A percentile compares a stretch with the other conserved stretches of the same genome.
Conservation (phyloP, 2,329 filamentous ascomycete genomes). For the Oidium heveae region DNA sequence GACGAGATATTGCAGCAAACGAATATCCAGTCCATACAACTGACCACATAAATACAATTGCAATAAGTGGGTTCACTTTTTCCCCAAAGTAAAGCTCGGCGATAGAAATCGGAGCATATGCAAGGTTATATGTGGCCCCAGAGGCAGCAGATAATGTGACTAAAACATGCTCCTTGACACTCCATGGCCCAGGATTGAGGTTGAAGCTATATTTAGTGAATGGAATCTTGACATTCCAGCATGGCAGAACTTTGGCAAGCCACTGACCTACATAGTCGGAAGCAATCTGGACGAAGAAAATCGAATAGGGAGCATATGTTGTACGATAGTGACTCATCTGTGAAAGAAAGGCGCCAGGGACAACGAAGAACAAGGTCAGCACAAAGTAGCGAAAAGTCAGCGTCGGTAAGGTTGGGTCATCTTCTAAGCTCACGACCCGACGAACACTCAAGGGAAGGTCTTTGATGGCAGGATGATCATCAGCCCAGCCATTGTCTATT, state of each 20-base stretch:
- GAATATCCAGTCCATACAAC: slow-evolving; percentile 33
- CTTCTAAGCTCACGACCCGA: neutral
- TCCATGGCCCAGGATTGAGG: slow-evolving; percentile 12
- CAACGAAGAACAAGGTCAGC: neutral
- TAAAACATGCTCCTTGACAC: slow-evolving; percentile 12
- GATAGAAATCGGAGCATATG: slow-evolving; percentile 26
- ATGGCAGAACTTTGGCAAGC: slow-evolving; percentile 19
- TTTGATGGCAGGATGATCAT: neutral
- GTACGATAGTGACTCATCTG: slow-evolving; percentile 1
- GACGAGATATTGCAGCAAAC: slow-evolving; percentile 29
- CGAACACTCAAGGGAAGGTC: neutral
- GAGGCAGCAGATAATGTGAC: slow-evolving; percentile 23
- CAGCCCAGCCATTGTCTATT: neutral
- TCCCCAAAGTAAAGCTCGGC: slow-evolving; percentile 30
- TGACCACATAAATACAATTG: slow-evolving; percentile 33
- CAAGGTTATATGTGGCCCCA: slow-evolving; percentile 25
- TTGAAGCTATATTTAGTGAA: slow-evolving; percentile 18
- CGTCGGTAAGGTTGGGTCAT: neutral
- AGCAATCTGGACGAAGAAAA: slow-evolving; percentile 2
- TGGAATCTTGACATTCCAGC: slow-evolving; percentile 19
- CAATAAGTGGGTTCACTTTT: slow-evolving; percentile 24
- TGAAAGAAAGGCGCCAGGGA: slow-evolving; percentile 1
- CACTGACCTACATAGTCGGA: slow-evolving; percentile 22
- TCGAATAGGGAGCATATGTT: slow-evolving; percentile 1
- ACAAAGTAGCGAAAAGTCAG: neutral